Base-by-base conservation (phyloP, 2,329 filamentous ascomycete genomes). In the Fusarium mundagurra region DNA sequence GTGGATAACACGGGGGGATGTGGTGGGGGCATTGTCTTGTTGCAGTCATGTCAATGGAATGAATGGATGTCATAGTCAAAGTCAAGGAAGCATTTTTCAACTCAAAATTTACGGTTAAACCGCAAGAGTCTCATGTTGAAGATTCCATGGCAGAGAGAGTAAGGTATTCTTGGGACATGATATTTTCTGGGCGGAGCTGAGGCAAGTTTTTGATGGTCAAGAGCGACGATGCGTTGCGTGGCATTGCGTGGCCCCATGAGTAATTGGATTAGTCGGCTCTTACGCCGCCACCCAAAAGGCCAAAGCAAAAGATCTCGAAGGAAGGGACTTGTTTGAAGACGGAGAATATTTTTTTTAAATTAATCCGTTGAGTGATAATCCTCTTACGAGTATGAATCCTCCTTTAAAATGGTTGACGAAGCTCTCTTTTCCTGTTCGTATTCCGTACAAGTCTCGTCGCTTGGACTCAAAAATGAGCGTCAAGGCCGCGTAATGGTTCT, bases 241-340 rank as follows among this genome's bases (percentile, higher is more conserved):
- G 79, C 74, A 81, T 81, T 82, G 80, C 80, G 80, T 78, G 80
- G 81, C 77, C 77, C 77, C 59, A 75, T 77, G 72, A 77, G 76
- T 76, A 72, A 76, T 62, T 66, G 38, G 47, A 77, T 73, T 73
- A 75, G 67, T 77, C 65, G 70, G 51, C 51, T 68, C 57, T 68
- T 57, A 77, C 74, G 76, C 76, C 74, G 76, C 76, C 76, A 78
- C 71, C 71, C 55, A 34, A 54, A 54, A 33, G 44, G 33, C 31
- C 48, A 34, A 16, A 53, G 13, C n/a, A 53, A 51, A 51, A 53
- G 14, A 39, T 22, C 22, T 51, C 18, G 29, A 50, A 39, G 7
- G 13, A 31, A 22, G 16, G 22, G 20, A 62, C 20, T 39, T 39
- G 20, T 53, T 27, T 29, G 16, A 11, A 61, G 31, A 38, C 12